Base-by-base conservation (phyloP, 2,329 filamentous ascomycete species). In the Acephala macrosclerotiorum region DNA sequence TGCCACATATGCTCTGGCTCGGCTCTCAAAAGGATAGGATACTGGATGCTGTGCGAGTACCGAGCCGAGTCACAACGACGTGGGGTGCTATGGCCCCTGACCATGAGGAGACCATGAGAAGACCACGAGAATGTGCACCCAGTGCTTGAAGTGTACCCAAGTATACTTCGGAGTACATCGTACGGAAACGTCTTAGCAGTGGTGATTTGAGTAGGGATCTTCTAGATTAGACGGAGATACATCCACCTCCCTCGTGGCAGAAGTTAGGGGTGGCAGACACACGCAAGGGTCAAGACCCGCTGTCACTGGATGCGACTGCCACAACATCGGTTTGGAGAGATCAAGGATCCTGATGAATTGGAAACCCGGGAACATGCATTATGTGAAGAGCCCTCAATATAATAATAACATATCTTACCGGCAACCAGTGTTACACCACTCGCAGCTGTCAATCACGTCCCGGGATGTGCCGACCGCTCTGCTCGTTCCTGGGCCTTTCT, bases 241-340 rank as follows among this genome's bases (percentile, higher is more conserved):
- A 63, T 59, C 42, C 60, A 65, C 33, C 55, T 38, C 47, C 67
- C 67, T 69, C 63, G 67, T 67, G 65, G 67, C 65, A 60, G 45
- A 25, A 14, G 51, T 60, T 59, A 55, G 51, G 64, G 67, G 61
- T 61, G 61, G 35, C 47, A 57, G 59, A 26, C 33, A 29, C 9
- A 47, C 51, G 35, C 62, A 63, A 60, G 66, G 63, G 60, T 51
- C 25, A 25, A 26, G 33, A 16, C 53, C 66, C 63, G 66, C 63
- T 66, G 66, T 68, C 63, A 59, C 56, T 57, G 33, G 26, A 16
- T 9, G 16, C 18, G 14, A 33, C 29, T 26, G 26, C 49, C 26
- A 53, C 49, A 20, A 49, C 45, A 33, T 57, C 29, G 55, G 33
- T 38, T 38, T 58, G 11, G 42, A 59, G 55, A 18, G 4, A 18